Evolutionary conservation across 768 basidiomycete species (phyloP), one percentile per base, ranked within the genome.

Genomic region (Lactarius hengduanensis): DNA sequence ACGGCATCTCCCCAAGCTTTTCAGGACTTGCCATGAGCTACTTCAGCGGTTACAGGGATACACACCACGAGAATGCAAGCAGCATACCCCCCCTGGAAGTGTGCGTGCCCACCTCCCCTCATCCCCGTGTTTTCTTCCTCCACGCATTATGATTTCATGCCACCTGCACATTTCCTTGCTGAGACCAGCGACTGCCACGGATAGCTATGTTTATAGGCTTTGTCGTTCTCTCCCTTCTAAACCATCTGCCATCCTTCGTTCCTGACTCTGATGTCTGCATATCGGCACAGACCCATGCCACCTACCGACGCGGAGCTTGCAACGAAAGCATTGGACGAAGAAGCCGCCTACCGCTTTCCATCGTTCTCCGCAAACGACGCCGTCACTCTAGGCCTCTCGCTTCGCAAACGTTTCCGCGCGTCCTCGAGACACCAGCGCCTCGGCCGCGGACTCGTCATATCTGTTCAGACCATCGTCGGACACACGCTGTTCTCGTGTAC

Each of bases 401-500:
- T 94, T 59, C 84, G 92, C 69, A 94, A 94, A 76, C 84, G 92
- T n/a, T 94, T 94, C 70, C 85, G 91, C 64, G 83, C 83, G 30
- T 85, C 87, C 34, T 81, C 84, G 47, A 82, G 91, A 26, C 89
- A 92, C 74, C 77, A 80, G 22, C 90, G 88, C 73, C 64, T 61
- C 16, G 91, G 91, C 36, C 90, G 90, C 74, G 92, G 92, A 38
- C 83, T 92, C 66, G 87, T 91, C 57, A 86, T 94, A 69, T 88
- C 89, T 10, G 86, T 94, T 64, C 91, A 92, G 76, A 84, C 88
- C 18, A 86, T 90, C 65, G 86, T 86, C 4, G 92, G 92, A 0
- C 90, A 93, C 71, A 86, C 86, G 0, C 77, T 94, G 43, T 93
- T 94, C 73, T 81, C 91, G 1, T 94, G 92, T 71, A 91, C 92